phyloP scores from a whole-genome alignment of 768 basidiomycete species.

The Mycena kentingensis region DNA sequence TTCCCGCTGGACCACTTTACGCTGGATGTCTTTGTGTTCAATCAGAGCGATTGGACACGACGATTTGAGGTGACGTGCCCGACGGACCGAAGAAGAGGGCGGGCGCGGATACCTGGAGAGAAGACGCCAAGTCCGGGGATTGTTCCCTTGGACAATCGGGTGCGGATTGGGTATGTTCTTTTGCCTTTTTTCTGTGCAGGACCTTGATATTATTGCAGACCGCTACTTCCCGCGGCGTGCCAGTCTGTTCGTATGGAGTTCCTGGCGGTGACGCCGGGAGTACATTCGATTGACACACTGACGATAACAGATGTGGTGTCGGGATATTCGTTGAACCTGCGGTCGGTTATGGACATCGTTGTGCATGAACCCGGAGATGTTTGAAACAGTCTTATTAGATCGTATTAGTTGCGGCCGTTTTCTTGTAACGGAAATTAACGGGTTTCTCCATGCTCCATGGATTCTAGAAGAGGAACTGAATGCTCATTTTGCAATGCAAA shows the following conservation, averaged over 20 bases:
- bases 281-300: slow-evolving; percentile 73
- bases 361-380: slow-evolving; percentile 54
- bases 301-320: slow-evolving; percentile 77
- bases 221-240: slow-evolving; percentile 77
- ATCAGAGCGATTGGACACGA: slow-evolving; percentile 73
- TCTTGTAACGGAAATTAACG: too few relatives aligned
- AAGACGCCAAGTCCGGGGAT: slow-evolving; percentile 60
- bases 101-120: slow-evolving; percentile 39
- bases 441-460: too few relatives aligned
- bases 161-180: slow-evolving; percentile 72
- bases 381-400: slow-evolving; percentile 1
- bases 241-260: slow-evolving; percentile 89
- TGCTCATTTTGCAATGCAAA: too few relatives aligned
- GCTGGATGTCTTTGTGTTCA: slow-evolving; percentile 86
- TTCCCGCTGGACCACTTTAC: slow-evolving; percentile 76
- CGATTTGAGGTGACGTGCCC: slow-evolving; percentile 77
- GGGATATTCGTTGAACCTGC: slow-evolving; percentile 69
- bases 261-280: slow-evolving; percentile 75
- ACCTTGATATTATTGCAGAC: slow-evolving; percentile 43
- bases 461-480: too few relatives aligned
- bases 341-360: slow-evolving; percentile 80
- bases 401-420: too few relatives aligned
- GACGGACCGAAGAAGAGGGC: slow-evolving; percentile 46
- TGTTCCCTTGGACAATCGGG: slow-evolving; percentile 73
- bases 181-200: slow-evolving; percentile 2